Conservation (phyloP, 257 asterid genomes). For the Thymus mandschuricus region DNA sequence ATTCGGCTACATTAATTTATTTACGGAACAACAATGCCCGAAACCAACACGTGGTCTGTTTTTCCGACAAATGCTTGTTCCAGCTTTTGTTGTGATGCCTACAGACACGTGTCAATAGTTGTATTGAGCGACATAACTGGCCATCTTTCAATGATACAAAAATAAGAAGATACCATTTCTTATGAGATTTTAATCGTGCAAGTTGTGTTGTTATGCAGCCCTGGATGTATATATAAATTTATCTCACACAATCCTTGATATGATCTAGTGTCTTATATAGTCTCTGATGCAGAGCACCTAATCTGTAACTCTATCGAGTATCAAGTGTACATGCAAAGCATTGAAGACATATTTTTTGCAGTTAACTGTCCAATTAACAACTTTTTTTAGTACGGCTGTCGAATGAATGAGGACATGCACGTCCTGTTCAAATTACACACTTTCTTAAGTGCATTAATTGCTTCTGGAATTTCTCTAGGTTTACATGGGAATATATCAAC, state of each 20-base stretch:
- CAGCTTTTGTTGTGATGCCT: neutral
- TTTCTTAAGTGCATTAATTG: neutral
- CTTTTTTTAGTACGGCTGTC: neutral
- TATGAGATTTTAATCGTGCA: neutral
- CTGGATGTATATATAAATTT: neutral
- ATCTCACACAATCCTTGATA: neutral
- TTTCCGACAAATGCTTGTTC: neutral
- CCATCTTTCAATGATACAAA: neutral
- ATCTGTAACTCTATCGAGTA: too few relatives aligned
- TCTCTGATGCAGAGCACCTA: neutral
- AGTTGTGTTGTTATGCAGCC: too few relatives aligned
- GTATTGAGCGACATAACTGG: neutral
- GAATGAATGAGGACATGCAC: neutral
- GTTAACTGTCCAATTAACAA: neutral
- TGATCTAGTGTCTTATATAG: neutral
- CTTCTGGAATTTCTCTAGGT: slow-evolving; percentile 1
- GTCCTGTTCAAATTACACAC: neutral
- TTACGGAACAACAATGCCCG: neutral
- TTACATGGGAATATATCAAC: neutral
- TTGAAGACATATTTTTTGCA: neutral
- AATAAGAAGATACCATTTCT: slow-evolving; percentile 4
- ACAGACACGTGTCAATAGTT: neutral
- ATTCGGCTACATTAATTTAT: neutral
- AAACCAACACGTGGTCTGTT: neutral
- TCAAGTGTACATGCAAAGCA: neutral